Conservation (phyloP, 73 alveolate species). For the Diophrys sp. region DNA sequence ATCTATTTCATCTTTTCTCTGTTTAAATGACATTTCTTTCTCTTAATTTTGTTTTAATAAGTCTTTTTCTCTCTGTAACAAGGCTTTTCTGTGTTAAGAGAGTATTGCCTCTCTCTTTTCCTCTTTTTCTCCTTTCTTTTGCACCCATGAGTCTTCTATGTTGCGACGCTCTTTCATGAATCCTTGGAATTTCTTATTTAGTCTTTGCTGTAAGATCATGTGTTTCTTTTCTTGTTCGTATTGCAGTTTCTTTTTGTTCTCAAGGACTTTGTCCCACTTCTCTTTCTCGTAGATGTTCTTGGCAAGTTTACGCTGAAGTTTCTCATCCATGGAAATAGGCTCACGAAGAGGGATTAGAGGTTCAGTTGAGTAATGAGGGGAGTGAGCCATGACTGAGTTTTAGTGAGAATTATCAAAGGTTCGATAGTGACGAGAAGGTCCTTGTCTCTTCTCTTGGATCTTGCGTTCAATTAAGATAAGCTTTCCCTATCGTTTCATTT, state of each 20-base stretch:
- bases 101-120: neutral
- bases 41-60: neutral
- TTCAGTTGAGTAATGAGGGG: neutral
- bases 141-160: neutral
- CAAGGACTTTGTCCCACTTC: slow-evolving; percentile 10
- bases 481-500: neutral
- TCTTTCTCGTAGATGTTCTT: slow-evolving; percentile 9
- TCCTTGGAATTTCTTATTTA: too few relatives aligned
- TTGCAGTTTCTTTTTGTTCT: neutral
- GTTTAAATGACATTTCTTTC: neutral
- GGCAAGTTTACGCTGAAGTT: slow-evolving; percentile 1
- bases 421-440: neutral
- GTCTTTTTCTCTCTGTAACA: neutral
- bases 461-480: neutral
- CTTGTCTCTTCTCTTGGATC: neutral
- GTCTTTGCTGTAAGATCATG: neutral
- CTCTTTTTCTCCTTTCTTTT: neutral
- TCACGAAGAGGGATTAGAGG: slow-evolving; percentile 6
- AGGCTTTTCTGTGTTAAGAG: neutral
- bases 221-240: neutral
- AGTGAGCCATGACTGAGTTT: too few relatives aligned
- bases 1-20: neutral
- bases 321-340: neutral
- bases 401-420: neutral
- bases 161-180: neutral